Conservation (phyloP, 345 rosid species). For the Viola odorata region DNA sequence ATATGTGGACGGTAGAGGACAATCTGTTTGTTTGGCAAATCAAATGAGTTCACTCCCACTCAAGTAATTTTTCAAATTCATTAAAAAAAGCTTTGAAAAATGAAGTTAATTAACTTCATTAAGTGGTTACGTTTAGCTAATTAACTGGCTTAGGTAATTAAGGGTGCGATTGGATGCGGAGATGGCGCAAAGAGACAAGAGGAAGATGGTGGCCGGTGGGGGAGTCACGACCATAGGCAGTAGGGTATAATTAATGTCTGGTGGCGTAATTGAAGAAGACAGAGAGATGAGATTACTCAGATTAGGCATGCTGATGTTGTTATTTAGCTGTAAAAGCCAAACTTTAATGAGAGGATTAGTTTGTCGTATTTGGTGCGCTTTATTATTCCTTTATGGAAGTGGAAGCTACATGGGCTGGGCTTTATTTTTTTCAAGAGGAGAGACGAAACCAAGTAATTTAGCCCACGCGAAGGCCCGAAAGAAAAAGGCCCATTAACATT, state of each 20-base stretch:
- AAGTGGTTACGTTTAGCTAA: too few relatives aligned
- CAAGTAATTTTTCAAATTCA: too few relatives aligned
- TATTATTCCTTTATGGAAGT: background rate
- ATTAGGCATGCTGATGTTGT: background rate
- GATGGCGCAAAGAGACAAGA: conserved; percentile 2
- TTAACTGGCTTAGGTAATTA: too few relatives aligned
- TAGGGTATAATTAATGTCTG: conserved; percentile 15
- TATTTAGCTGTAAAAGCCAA: background rate
- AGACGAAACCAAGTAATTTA: too few relatives aligned
- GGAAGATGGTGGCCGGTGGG: background rate
- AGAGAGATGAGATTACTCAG: background rate
- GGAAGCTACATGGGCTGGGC: background rate
- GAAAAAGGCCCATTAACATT: too few relatives aligned
- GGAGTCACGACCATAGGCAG: too few relatives aligned
- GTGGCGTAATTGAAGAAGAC: conserved; percentile 10
- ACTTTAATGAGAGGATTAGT: conserved; percentile 5
- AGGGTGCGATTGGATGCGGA: background rate
- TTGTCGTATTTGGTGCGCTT: conserved; percentile 7
- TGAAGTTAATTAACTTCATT: too few relatives aligned
- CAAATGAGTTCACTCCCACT: too few relatives aligned
- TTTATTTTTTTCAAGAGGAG: too few relatives aligned
- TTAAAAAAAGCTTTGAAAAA: too few relatives aligned
- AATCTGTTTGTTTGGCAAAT: too few relatives aligned
- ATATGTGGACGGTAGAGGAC: background rate
- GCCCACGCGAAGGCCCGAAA: too few relatives aligned